These are phyloP conservation scores for Xerocomus amazonicus DNA, from an alignment of 1,284 basidiomycete genomes.

Conservation along the genomic window DNA sequence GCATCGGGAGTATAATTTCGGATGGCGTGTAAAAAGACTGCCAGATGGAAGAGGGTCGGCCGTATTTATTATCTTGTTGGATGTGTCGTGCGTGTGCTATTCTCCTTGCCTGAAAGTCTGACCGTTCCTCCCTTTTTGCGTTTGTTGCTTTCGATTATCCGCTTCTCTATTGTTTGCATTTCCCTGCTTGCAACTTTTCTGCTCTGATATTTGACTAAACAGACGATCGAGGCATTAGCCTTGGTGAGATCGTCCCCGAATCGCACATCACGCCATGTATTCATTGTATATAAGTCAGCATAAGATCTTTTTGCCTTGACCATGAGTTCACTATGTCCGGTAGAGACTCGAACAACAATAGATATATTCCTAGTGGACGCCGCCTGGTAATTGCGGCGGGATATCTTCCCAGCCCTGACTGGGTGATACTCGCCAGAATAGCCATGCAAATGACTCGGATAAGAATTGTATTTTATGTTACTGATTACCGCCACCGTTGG, in stretches of 20 bases:
- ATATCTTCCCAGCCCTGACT: no score
- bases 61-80: neutral
- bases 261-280: constrained; percentile 7
- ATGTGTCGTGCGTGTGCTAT: neutral
- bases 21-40: constrained; percentile 25
- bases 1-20: constrained; percentile 70
- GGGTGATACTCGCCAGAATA: no score
- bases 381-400: no score
- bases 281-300: constrained; percentile 11
- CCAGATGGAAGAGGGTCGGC: neutral
- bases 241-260: neutral
- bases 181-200: neutral
- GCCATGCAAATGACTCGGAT: no score
- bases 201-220: neutral
- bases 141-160: neutral
- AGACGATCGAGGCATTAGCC: no score
- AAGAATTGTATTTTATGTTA: constrained; percentile 5
- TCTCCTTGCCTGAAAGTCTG: neutral
- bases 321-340: neutral
- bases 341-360: no score
- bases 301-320: neutral
- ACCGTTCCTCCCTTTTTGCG: neutral
- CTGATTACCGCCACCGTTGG: no score
- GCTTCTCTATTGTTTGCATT: neutral
- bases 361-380: no score